These are phyloP conservation scores for Phaeosphaeria sp. DNA, from an alignment of 2,329 filamentous ascomycete genomes.

Conservation along the genomic window DNA sequence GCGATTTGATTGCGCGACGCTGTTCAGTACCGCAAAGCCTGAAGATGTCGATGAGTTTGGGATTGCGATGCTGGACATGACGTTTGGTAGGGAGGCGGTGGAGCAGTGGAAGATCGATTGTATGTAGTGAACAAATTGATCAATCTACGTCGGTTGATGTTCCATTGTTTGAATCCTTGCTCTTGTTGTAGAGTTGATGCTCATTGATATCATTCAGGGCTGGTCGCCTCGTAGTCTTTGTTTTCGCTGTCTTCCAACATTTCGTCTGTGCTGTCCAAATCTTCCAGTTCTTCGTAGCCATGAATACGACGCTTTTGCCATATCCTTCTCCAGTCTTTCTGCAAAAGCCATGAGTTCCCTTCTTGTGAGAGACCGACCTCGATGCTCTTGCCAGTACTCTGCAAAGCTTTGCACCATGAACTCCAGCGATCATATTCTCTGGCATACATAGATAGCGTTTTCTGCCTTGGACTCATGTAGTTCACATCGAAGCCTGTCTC, in stretches of 20 bases:
- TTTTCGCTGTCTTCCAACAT: too few species aligned
- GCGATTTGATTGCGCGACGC: slow-evolving; percentile 4
- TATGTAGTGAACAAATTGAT: neutral
- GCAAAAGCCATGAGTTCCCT: slow-evolving; percentile 6
- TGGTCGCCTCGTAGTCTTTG: neutral
- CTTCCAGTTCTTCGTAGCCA: neutral
- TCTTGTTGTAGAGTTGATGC: too few species aligned
- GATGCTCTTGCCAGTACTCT: slow-evolving; percentile 2
- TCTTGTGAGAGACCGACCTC: slow-evolving; percentile 7
- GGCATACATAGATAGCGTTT: slow-evolving; percentile 8
- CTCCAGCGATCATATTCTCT: slow-evolving; percentile 3
- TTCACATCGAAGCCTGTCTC: slow-evolving; percentile 1
- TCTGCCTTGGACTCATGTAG: neutral
- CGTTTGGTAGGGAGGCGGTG: slow-evolving; percentile 8
- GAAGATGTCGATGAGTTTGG: slow-evolving; percentile 16
- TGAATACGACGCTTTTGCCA: neutral
- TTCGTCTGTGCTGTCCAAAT: too few species aligned
- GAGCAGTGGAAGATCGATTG: neutral
- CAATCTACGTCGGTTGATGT: too few species aligned
- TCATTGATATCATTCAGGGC: too few species aligned
- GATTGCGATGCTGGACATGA: slow-evolving; percentile 11
- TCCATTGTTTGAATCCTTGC: too few species aligned
- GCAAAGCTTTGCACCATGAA: slow-evolving; percentile 11
- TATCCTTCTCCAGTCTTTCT: slow-evolving; percentile 1
- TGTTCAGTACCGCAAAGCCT: slow-evolving; percentile 6